These are phyloP conservation scores for Daedaleopsis nitida DNA, from an alignment of 768 basidiomycete species.

Conservation along the genomic window DNA sequence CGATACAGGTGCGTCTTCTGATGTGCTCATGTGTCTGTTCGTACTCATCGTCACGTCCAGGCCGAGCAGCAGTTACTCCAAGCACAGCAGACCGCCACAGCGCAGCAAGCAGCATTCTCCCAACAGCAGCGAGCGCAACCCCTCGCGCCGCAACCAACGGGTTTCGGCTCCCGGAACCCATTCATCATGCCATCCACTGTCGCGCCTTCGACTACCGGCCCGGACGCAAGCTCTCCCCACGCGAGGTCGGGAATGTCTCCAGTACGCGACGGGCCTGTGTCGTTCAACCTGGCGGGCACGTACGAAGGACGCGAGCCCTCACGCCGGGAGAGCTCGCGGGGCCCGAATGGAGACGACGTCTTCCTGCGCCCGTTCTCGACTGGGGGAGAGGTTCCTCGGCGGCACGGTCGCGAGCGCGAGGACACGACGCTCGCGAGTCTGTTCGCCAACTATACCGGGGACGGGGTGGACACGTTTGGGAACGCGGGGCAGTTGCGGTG, in stretches of 20 bases:
- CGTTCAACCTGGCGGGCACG: constrained; percentile 22
- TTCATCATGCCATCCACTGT: constrained; percentile 31
- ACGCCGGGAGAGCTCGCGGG: neutral
- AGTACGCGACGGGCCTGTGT: constrained; percentile 10
- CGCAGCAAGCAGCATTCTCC: constrained; percentile 30
- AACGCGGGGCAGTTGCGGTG: constrained; percentile 74
- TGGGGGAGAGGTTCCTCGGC: constrained; percentile 7
- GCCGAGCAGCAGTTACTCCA: constrained; percentile 64
- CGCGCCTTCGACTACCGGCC: constrained; percentile 37
- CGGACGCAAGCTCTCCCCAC: constrained; percentile 41
- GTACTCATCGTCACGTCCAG: constrained; percentile 34
- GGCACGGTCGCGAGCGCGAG: constrained; percentile 28
- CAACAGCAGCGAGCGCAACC: constrained; percentile 44
- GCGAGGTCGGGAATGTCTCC: constrained; percentile 39
- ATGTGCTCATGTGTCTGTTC: neutral
- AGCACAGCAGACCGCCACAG: constrained; percentile 45
- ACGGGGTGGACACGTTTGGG: constrained; percentile 92
- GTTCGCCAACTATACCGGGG: constrained; percentile 81
- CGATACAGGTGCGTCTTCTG: constrained; percentile 50
- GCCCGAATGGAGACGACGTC: constrained; percentile 24
- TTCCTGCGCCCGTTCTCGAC: constrained; percentile 25
- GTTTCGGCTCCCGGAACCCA: constrained; percentile 34
- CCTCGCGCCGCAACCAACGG: constrained; percentile 59
- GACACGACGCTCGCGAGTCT: constrained; percentile 70
- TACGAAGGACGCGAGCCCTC: constrained; percentile 14